Evolutionary conservation across 2,329 filamentous ascomycete species (phyloP), one percentile per base, ranked within the genome.

Genomic region (Escovopsis weberi): DNA sequence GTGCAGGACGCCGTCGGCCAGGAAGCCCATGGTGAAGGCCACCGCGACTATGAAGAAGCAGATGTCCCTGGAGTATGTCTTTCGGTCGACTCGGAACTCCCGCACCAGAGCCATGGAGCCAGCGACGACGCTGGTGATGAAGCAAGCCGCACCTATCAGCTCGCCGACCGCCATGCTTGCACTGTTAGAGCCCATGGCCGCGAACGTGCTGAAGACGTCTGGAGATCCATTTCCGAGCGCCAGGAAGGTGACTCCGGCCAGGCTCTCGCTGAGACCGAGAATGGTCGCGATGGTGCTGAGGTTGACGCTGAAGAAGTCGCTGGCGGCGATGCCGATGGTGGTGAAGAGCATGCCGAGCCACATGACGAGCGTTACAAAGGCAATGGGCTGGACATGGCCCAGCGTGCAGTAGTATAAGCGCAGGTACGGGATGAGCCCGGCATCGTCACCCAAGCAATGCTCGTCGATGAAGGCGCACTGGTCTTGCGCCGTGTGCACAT

Each of bases 291-390:
- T 91, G 11, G 91, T 96, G 61, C 85, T 91, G 32, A 98, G 72
- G 57, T 98, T 94, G 64, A 96, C 78, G 63, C 88, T 96, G 64
- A 98, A 91, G 68, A 98, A 98, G 64, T 98, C 91, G 62, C 87
- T 95, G 19, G 91, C 91, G 12, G 91, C 91, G 49, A 98, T 95
- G 46, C 91, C 91, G 50, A 98, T 95, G 12, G 91, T 96, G 52
- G 84, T 89, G 64, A 98, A 98, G 7, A 98, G 76, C 43, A 96
- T 67, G 33, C 77, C 83, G 6, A 95, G 74, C 91, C 91, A 98
- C 46, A 80, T 53, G 12, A 85, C 73, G 38, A 98, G 68, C 36
- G 94, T 66, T 19, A 69, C 58, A 55, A 98, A 93, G n/a, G 84
- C 86, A 38, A 94, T 49, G 1, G 83, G 79, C 55, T 85, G 80